These are phyloP conservation scores for Trametes sp. DNA, from an alignment of 1,284 basidiomycete genomes.

Conservation along the genomic window DNA sequence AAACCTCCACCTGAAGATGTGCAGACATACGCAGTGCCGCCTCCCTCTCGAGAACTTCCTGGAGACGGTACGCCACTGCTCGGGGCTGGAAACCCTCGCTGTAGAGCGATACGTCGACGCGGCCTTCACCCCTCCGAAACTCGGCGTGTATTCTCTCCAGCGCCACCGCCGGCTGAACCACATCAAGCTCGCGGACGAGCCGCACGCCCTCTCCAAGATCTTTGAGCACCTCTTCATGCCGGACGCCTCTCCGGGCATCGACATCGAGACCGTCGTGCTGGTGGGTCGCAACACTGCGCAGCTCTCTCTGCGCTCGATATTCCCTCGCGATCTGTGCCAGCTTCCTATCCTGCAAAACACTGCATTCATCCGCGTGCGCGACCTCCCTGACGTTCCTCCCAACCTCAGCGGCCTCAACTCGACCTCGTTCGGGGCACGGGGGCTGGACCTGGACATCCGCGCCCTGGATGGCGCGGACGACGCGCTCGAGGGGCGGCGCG, in stretches of 20 bases:
- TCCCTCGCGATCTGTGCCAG: neutral
- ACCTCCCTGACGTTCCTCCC: neutral
- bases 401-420: neutral
- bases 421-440: neutral
- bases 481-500: neutral
- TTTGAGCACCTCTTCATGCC: neutral
- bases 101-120: neutral
- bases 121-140: neutral
- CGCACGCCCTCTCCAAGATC: neutral
- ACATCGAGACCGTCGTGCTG: neutral
- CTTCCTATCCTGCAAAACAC: neutral
- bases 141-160: neutral
- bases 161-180: neutral
- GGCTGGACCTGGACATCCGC: neutral
- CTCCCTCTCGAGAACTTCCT: neutral
- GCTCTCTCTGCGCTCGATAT: neutral
- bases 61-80: neutral
- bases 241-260: neutral
- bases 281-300: neutral
- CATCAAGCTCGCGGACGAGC: neutral
- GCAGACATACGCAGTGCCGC: neutral
- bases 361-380: neutral
- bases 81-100: neutral
- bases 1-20: neutral
- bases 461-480: neutral